Evolutionary conservation across 2,329 filamentous ascomycete genomes (phyloP), one percentile per base, ranked within the genome.

Genomic region (Rutstroemia sp.): DNA sequence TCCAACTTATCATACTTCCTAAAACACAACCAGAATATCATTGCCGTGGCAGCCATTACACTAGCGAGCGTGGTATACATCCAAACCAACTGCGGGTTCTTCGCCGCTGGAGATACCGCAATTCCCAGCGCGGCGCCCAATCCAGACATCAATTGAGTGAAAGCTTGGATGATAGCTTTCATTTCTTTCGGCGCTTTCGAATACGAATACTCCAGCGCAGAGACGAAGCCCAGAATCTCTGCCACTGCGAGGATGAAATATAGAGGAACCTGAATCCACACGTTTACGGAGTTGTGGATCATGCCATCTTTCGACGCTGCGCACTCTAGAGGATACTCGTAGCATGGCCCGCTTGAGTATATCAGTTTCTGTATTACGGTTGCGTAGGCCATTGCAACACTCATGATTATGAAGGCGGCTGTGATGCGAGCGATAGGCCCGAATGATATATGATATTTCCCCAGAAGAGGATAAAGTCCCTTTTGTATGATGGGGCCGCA

Each of bases 161-260:
- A 72, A 0, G 80, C 76, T 64, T 80, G 75, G 27, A 84, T 78
- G 14, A 80, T 81, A 0, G 79, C 82, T 68, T 84, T 81, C 84
- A 89, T 87, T 67, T 76, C 81, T 44, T 79, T 78, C 2, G 86
- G 86, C 0, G 86, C 86, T 70, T 89, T 88, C 65, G 84, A 87
- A 71, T 84, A 89, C 17, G 84, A 86, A 62, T 89, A 88, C 68
- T 89, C 86, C 10, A 87, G 77, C 59, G 82, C 81, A 1, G 85
- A 87, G 59, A 89, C 82, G 10, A 81, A 84, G 48, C 81, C 80
- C 64, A 85, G 80, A 57, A 85, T 83, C 67, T 86, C 81, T 0
- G 79, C 75, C 14, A 81, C 69, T 19, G 77, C 81, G 27, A 83
- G 79, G 48, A 84, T 74, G 5, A 75, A 68, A 62, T 80, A 78